Base-by-base conservation (phyloP, 129 eudicot species). In the Dittrichia graveolens region DNA sequence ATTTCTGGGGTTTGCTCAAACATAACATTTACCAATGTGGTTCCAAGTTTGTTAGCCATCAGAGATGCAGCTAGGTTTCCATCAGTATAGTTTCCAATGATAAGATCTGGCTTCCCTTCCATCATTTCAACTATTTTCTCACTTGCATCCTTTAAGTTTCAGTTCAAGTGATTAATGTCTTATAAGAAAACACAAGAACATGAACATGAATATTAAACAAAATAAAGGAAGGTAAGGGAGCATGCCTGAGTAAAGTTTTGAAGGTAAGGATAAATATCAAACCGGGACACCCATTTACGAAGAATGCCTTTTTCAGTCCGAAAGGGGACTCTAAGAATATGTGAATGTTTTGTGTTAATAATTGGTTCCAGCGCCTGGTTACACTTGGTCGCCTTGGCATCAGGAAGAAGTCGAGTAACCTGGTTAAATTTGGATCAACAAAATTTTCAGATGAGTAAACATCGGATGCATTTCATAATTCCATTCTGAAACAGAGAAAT, bases 391-490 rank as follows among this genome's bases (percentile, higher is more conserved):
- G 92, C 99, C 66, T 91, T 80, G 4, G 99, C 96, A 60, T 95
- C 99, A 4, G 99, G 99, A 76, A 95, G 93, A 41, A 91, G 94
- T 42, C 99, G 80, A 43, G 99, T 91, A 46, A 95, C 96, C 99
- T 94, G 71, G 65, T 65, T 19, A 0, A 24, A 56, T 56, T 71
- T 57, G 19, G 15, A 31, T 61, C 73, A 19, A 64, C 45, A 48
- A 65, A 14, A 31, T 39, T 47, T 3, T 49, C 50, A 16, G 11
- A 40, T 66, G 39, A 16, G 11, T 43, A 14, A 45, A 62, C 60
- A 6, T 19, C 60, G 24, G 31, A 2, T 12, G 35, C 41, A 60
- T 19, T 10, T 10, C 31, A 24, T 24, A 24, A 24, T 2, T 24
- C 31, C 5, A 49, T 10, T 31, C 7, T 18, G 24, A 16, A 61